These are phyloP conservation scores for Calophaca sinica DNA, from an alignment of 306 rosid species.

Conservation along the genomic window DNA sequence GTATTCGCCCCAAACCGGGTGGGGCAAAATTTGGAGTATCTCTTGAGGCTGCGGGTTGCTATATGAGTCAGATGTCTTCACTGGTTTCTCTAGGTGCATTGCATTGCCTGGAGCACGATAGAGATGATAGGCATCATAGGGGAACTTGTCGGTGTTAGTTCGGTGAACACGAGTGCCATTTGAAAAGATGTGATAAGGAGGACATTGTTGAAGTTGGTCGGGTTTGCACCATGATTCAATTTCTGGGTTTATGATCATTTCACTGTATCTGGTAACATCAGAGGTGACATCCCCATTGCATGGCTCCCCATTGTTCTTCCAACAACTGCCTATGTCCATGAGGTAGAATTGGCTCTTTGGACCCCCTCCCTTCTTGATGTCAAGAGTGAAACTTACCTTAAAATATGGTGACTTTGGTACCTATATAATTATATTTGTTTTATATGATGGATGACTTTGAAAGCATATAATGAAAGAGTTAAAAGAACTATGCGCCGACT, in stretches of 20 bases:
- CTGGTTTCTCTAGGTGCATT: no score
- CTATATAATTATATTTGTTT: conserved; percentile 7
- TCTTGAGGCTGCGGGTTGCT: conserved; percentile 66
- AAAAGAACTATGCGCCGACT: no score
- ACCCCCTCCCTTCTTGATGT: conserved; percentile 56
- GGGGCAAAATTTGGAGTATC: conserved; percentile 70
- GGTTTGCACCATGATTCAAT: conserved; percentile 51
- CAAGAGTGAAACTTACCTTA: conserved; percentile 50
- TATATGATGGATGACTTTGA: neutral
- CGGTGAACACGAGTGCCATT: conserved; percentile 43
- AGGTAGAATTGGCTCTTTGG: conserved; percentile 65
- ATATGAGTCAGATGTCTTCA: no score
- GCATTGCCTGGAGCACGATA: conserved; percentile 66
- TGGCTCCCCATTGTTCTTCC: conserved; percentile 64
- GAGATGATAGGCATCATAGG: conserved; percentile 66
- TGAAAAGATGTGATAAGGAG: conserved; percentile 68
- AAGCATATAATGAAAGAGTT: neutral
- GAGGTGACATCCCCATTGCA: conserved; percentile 69
- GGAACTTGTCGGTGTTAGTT: conserved; percentile 51
- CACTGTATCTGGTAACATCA: conserved; percentile 70
- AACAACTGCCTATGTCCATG: conserved; percentile 71
- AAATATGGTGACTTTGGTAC: conserved; percentile 51
- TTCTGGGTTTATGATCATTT: conserved; percentile 70
- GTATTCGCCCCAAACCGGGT: conserved; percentile 67
- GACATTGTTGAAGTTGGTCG: conserved; percentile 47